Base-by-base conservation (phyloP, 2,329 filamentous ascomycete genomes). In the Diaporthe citri region DNA sequence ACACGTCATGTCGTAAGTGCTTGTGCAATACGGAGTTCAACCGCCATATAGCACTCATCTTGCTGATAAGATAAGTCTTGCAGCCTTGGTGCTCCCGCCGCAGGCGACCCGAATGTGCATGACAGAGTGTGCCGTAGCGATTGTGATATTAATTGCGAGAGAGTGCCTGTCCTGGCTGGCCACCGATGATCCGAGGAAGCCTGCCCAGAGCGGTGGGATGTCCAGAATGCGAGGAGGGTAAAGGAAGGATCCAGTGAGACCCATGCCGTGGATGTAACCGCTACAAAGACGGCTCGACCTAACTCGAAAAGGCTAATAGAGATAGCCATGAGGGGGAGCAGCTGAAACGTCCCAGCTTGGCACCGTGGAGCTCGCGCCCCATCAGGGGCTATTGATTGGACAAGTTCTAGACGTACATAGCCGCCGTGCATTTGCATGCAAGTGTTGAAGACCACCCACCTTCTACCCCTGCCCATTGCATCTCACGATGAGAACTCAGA, bases 361-460 rank as follows among this genome's bases (percentile, higher is more conserved):
- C 60, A 69, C 22, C 28, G 56, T 71, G 46, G 71, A 66, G 41
- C 62, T 46, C 57, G 46, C 59, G 28, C 55, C 66, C 69, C 43
- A 22, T 41, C 60, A 52, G 34, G 55, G 51, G 43, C 36, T n/a
- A 34, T 39, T 74, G 78, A 81, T 82, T 82, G 81, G 81, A 60
- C 73, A 75, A 66, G 72, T 74, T 74, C 77, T 76, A 76, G 77
- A 76, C 79, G 80, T 79, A 82, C 79, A 79, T 82, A 82, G 80
- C 81, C 81, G 81, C 81, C 79, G 78, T 82, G 81, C 81, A 82
- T 81, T 78, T 76, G 80, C 77, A 77, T 78, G 76, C 76, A 75
- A 77, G 76, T 77, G 74, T 75, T 77, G 62, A 75, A 76, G 62
- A 75, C 52, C 46, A 46, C 59, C 74, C 64, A 64, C 51, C 46